phyloP scores from a whole-genome alignment of 345 rosid species.

The Ceriops zippeliana region DNA sequence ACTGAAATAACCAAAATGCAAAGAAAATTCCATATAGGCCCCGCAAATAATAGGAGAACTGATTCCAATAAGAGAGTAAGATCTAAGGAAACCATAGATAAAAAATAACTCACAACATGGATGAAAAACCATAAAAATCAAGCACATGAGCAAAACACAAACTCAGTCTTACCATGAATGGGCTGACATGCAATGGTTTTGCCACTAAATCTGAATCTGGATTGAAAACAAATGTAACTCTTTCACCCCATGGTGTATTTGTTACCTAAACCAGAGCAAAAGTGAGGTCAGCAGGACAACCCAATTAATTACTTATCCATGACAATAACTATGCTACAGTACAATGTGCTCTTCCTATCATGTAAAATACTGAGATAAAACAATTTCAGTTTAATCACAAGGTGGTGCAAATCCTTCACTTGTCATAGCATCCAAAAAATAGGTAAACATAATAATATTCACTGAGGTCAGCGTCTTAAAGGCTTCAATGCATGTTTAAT shows the following conservation, averaged over 20 bases:
- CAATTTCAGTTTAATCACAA: background rate
- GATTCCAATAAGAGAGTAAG: too few relatives aligned
- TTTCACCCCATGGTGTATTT: constrained; percentile 94
- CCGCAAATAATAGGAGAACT: too few relatives aligned
- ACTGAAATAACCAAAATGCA: too few relatives aligned
- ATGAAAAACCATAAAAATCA: background rate
- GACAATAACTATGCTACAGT: background rate
- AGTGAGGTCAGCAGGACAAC: constrained; percentile 5
- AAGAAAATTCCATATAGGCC: too few relatives aligned
- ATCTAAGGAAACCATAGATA: background rate
- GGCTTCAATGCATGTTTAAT: background rate
- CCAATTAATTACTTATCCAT: constrained; percentile 1
- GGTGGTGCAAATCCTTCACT: background rate
- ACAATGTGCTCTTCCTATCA: background rate
- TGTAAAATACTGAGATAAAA: too few relatives aligned
- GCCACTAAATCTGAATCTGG: constrained; percentile 82
- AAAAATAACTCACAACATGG: background rate
- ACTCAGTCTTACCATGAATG: constrained; percentile 69
- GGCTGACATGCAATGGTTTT: constrained; percentile 90
- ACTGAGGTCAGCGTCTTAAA: background rate
- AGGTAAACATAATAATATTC: background rate
- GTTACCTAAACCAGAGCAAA: constrained; percentile 57
- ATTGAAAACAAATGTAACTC: constrained; percentile 69
- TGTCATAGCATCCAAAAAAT: background rate
- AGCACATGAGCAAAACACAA: background rate